These are phyloP conservation scores for Euryodendron excelsum DNA, from an alignment of 148 eudicot species.

Conservation along the genomic window DNA sequence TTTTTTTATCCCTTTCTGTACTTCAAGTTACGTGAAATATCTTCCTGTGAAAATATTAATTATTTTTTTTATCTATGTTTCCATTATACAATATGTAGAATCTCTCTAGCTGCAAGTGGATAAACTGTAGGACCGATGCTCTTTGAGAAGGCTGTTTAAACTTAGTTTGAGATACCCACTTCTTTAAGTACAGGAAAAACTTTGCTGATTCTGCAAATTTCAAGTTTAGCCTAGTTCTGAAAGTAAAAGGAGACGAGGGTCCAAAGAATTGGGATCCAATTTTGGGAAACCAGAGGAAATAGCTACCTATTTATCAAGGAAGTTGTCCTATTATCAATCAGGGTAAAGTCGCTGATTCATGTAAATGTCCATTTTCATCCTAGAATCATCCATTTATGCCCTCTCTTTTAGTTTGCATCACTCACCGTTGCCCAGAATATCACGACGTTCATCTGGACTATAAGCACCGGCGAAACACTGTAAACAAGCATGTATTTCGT, in stretches of 20 bases:
- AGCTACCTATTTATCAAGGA: neutral
- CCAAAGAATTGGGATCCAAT: neutral
- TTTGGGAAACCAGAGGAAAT: neutral
- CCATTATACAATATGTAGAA: neutral
- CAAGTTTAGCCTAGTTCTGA: neutral
- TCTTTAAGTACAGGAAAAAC: neutral
- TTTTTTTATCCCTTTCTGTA: neutral
- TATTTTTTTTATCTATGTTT: neutral
- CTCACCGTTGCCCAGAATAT: neutral
- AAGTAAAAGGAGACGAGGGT: neutral
- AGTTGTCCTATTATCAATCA: neutral
- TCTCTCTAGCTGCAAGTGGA: neutral
- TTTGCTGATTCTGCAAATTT: neutral
- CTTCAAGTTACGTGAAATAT: neutral
- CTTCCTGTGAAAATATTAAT: neutral
- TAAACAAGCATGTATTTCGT: neutral
- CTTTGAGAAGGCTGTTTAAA: neutral
- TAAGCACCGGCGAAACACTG: neutral
- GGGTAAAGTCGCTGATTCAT: neutral
- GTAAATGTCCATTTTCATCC: neutral
- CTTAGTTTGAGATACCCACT: neutral
- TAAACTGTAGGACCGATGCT: neutral
- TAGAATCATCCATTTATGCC: neutral
- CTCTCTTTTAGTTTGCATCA: neutral
- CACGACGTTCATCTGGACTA: neutral